A percentile compares a stretch with the other conserved stretches of the same genome.
Evolutionary conservation across 495 filamentous ascomycete species (phyloP).

Genomic region (Podospora fimiseda): DNA sequence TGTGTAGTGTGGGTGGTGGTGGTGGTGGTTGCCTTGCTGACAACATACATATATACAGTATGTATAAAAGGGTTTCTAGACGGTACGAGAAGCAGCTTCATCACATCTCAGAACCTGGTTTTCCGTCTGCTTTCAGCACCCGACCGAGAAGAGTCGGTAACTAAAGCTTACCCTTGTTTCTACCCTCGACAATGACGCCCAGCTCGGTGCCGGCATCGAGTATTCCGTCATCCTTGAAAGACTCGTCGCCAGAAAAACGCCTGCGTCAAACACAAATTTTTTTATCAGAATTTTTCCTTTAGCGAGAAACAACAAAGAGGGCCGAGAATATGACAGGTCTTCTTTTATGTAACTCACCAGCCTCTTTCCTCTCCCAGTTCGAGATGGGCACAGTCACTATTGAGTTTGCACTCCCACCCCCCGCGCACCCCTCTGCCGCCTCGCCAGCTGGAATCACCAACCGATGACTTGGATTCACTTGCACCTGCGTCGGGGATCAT

Average conservation of each 20-base stretch:
- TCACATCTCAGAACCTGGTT: no score
- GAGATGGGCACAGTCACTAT: constrained; percentile 76
- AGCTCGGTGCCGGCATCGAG: constrained; percentile 29
- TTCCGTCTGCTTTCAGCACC: no score
- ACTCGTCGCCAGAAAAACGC: constrained; percentile 72
- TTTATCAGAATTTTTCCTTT: no score
- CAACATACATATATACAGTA: no score
- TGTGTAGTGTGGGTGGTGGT: no score
- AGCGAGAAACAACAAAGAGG: background rate
- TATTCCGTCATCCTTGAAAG: constrained; percentile 39
- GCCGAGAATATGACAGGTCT: background rate
- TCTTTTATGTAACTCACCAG: constrained; percentile 68
- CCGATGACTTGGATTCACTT: no score
- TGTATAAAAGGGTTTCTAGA: no score
- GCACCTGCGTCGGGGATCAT: no score
- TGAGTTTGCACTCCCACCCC: constrained; percentile 71
- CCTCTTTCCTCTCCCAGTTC: constrained; percentile 76
- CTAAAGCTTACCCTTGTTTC: constrained; percentile 13
- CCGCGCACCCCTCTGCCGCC: constrained; percentile 63
- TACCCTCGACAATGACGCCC: constrained; percentile 29
- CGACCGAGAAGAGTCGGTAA: no score
- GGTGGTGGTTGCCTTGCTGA: no score
- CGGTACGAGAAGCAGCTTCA: no score
- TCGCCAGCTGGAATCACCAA: constrained; percentile 49
- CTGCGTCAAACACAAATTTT: constrained; percentile 31